Base-by-base conservation (phyloP, 2,329 filamentous ascomycete species). In the Ceratocystis colombiana region DNA sequence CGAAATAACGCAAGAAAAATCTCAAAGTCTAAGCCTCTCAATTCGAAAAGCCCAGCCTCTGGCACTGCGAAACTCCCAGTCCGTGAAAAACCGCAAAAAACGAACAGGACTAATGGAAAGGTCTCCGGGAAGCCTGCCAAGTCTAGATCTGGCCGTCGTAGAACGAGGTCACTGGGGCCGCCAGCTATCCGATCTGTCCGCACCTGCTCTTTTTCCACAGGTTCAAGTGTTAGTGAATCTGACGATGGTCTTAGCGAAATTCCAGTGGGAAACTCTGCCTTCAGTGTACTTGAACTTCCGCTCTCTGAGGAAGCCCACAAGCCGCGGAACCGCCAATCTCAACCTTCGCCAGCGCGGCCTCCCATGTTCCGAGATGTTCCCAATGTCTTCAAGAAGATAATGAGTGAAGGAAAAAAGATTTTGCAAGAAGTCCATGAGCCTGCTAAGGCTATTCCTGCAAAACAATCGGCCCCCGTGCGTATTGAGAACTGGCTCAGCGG, bases 401-500 rank as follows among this genome's bases (percentile, higher is more conserved):
- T 87, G 67, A 82, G 78, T 57, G 84, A 84, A 67, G 83, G 84
- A 62, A 86, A 82, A 74, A 86, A 86, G 73, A 85, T 87, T 12
- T 80, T 87, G 46, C 80, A 84, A 15, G 84, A 87, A 66, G 80
- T 79, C 66, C 80, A 79, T 55, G 84, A 87, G 63, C 79, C 82
- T 2, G 80, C 80, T 0, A 79, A 79, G 61, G 78, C 79, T 48
- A 7, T 45, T 6, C 74, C 75, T 2, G 70, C 72, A 10, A 86
- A 86, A 68, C 80, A 83, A 55, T 84, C 84, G 4, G 50, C 59
- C 4, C 66, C 64, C 2, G 82, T 80, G 0, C 86, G 80, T 70
- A 87, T 87, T 65, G 84, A 87, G 71, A 85, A 80, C 25, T 87
- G 84, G 84, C 75, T 87, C 30, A 83, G 82, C 71, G 79, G 77